Evolutionary conservation across 2,329 filamentous ascomycete species (phyloP), one percentile per base, ranked within the genome.

Genomic region (Ceratocystis alfenasii): DNA sequence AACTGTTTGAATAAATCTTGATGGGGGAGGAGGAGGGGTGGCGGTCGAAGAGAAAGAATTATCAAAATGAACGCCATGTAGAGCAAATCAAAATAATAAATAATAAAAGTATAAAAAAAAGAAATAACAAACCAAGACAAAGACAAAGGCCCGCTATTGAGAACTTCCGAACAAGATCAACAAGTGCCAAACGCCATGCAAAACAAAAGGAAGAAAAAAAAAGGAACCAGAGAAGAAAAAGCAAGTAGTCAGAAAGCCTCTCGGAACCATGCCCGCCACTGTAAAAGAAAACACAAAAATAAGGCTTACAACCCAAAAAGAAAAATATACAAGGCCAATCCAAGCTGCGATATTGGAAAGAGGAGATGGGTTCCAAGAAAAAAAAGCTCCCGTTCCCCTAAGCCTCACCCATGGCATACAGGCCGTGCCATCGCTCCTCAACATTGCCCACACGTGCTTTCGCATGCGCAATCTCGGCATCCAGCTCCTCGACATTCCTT

Each of bases 401-500:
- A 15, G 41, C 63, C 48, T 44, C 60, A 8, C 64, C 67, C 48
- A 44, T 45, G 10, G 46, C 64, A 63, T 69, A 69, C 30, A 68
- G 44, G 33, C 65, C 68, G 65, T 68, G 66, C 68, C 68, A 69
- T 50, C 66, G 63, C 66, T 80, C 74, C 69, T 93, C 89, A 3
- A 93, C 79, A 20, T 82, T 82, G 0, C 79, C 80, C 5, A 94
- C 80, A 71, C 85, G 83, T n/a, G 78, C 78, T 70, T 80, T 86
- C 12, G 90, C 76, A 33, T 78, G 79, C 68, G 85, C 83, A 69
- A 95, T 93, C 76, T 96, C 92, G 45, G 78, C 79, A 53, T 87
- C 88, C 66, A 96, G 75, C 75, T 96, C 92, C 66, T 94, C 89
- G 33, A 90, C 77, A 70, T 96, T 96, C 67, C 86, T 81, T 3